Conservation (phyloP, 768 basidiomycete genomes). For the Tricholoma hemisulphureum region DNA sequence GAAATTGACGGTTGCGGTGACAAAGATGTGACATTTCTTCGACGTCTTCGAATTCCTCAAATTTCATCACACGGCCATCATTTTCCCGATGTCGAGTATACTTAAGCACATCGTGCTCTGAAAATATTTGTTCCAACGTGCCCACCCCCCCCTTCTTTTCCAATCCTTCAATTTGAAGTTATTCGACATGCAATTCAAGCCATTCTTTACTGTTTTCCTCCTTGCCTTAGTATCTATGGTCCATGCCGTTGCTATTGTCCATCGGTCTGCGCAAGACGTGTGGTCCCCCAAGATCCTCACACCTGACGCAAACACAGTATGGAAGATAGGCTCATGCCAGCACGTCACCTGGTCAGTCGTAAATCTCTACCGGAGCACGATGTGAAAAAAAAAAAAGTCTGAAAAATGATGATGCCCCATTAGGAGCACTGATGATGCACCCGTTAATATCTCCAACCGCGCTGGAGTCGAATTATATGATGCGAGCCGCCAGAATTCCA, state of each 20-base stretch:
- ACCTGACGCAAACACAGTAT: conserved; percentile 27
- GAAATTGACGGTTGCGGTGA: no score
- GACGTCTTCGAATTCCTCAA: no score
- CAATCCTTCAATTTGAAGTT: neutral
- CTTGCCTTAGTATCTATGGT: conserved; percentile 25
- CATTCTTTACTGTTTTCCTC: conserved; percentile 24
- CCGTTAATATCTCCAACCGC: conserved; percentile 41
- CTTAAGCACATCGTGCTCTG: neutral
- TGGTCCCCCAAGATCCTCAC: conserved; percentile 29
- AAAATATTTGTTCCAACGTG: neutral
- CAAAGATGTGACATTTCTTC: no score
- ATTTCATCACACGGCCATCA: no score
- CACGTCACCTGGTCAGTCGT: conserved; percentile 30
- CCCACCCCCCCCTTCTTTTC: neutral
- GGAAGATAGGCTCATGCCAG: conserved; percentile 26
- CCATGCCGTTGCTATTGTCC: conserved; percentile 16
- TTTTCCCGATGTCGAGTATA: no score
- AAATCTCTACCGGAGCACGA: neutral
- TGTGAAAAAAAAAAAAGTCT: neutral
- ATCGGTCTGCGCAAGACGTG: conserved; percentile 28
- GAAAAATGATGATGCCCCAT: neutral
- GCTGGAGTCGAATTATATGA: conserved; percentile 25
- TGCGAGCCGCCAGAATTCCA: neutral
- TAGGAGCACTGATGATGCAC: conserved; percentile 42
- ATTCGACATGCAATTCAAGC: conserved; percentile 20